A percentile compares a stretch with the other conserved stretches of the same genome.
These are phyloP conservation scores for Bacterosira constricta DNA, from an alignment of 108 stramenopile species.

Conservation along the genomic window DNA sequence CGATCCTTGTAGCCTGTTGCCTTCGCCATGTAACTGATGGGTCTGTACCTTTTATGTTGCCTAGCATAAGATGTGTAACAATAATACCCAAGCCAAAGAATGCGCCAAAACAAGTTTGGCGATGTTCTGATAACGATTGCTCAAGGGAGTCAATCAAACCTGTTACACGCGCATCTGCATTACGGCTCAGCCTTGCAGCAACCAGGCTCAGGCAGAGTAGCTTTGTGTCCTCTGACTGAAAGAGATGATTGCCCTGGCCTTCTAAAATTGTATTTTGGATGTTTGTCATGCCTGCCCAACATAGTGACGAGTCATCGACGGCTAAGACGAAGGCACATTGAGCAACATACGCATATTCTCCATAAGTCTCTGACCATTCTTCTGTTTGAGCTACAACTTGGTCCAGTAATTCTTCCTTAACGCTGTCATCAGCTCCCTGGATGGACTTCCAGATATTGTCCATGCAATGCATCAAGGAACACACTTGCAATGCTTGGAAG, in stretches of 20 bases:
- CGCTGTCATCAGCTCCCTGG: constrained; percentile 11
- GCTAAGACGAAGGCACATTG: constrained; percentile 13
- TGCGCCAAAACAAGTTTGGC: constrained; percentile 54
- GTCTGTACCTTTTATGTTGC: constrained; percentile 14
- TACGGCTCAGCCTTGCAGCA: constrained; percentile 26
- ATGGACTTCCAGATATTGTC: constrained; percentile 11
- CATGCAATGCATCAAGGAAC: constrained; percentile 29
- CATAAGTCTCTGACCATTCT: constrained; percentile 14
- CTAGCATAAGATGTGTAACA: constrained; percentile 28
- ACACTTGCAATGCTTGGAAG: constrained; percentile 22
- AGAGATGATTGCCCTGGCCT: constrained; percentile 21
- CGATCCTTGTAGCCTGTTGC: neutral
- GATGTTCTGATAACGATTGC: constrained; percentile 35
- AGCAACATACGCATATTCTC: constrained; percentile 30
- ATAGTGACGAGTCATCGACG: constrained; percentile 10
- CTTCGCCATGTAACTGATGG: constrained; percentile 15
- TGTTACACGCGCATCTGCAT: constrained; percentile 42
- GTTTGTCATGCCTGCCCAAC: neutral
- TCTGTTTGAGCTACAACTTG: constrained; percentile 11
- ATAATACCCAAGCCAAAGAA: constrained; percentile 66
- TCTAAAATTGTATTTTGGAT: constrained; percentile 32
- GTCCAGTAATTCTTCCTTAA: constrained; percentile 14
- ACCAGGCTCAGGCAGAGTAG: constrained; percentile 31
- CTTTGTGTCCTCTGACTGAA: constrained; percentile 32
- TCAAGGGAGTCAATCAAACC: constrained; percentile 53